Percentiles rank a stretch among this genome's conserved stretches.
Evolutionary conservation across 176 grass and related monocot genomes (phyloP).

Genomic region (Ensete glaucum): DNA sequence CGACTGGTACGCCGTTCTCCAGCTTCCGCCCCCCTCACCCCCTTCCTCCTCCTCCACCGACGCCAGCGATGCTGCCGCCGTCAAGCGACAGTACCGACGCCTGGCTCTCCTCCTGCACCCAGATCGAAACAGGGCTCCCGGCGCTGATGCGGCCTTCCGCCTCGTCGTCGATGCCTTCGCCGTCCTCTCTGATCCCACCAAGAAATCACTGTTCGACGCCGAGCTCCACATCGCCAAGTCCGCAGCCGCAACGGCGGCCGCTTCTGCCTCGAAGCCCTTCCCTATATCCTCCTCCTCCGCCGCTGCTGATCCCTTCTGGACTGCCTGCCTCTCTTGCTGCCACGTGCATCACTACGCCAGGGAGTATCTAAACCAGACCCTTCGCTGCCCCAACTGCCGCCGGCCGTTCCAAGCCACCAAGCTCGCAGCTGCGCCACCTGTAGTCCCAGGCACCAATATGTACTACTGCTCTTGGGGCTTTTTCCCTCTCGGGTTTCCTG

Average conservation of each 20-base stretch:
- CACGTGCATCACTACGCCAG: slow-evolving; percentile 63
- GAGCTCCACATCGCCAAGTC: slow-evolving; percentile 29
- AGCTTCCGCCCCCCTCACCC: slow-evolving; percentile 11
- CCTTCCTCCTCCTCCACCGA: background rate
- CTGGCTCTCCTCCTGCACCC: slow-evolving; percentile 62
- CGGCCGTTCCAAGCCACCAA: slow-evolving; percentile 54
- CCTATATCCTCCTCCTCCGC: background rate
- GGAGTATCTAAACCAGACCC: slow-evolving; percentile 40
- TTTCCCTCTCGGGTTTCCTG: slow-evolving; percentile 70
- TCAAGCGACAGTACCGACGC: slow-evolving; percentile 44
- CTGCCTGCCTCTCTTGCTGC: slow-evolving; percentile 72
- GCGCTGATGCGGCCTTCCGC: slow-evolving; percentile 51
- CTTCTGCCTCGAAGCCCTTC: background rate
- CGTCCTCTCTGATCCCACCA: slow-evolving; percentile 48
- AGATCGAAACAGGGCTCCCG: slow-evolving; percentile 34
- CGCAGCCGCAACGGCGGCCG: slow-evolving; percentile 14
- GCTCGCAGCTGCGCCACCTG: slow-evolving; percentile 52
- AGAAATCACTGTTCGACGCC: slow-evolving; percentile 35
- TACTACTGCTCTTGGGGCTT: slow-evolving; percentile 94
- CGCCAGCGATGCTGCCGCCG: slow-evolving; percentile 23
- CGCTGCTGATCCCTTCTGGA: slow-evolving; percentile 53
- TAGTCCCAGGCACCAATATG: slow-evolving; percentile 78
- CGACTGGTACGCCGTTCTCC: slow-evolving; percentile 58
- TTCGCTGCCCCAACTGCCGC: slow-evolving; percentile 73
- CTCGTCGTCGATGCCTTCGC: slow-evolving; percentile 55